Conservation (phyloP, 2,329 filamentous ascomycete genomes). For the Sarocladium strictum region DNA sequence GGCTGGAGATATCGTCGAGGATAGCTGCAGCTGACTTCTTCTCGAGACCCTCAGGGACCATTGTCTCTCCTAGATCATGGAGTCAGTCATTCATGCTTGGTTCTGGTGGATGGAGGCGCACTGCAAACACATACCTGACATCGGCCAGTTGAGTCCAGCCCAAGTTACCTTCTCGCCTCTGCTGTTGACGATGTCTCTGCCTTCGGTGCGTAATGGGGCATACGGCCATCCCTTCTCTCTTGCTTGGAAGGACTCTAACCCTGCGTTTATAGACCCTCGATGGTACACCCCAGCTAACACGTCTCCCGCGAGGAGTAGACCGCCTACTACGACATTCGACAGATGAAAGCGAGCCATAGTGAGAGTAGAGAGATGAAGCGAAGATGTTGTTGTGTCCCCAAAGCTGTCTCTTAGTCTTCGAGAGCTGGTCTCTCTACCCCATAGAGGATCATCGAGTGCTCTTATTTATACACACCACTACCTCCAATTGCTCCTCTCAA, state of each 20-base stretch:
- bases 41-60: constrained; percentile 51
- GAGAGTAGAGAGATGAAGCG: background rate
- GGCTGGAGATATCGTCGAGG: constrained; percentile 38
- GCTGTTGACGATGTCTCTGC: constrained; percentile 30
- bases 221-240: constrained; percentile 21
- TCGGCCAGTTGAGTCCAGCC: constrained; percentile 20
- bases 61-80: constrained; percentile 36
- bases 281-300: background rate
- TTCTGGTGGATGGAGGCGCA: background rate
- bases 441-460: too few relatives aligned
- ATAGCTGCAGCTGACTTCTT: constrained; percentile 44
- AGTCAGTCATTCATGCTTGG: background rate
- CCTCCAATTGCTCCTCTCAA: background rate
- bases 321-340: background rate
- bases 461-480: background rate
- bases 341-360: background rate
- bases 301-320: background rate
- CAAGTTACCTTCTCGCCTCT: constrained; percentile 29
- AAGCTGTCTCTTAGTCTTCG: too few relatives aligned
- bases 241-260: constrained; percentile 1
- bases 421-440: too few relatives aligned
- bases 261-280: constrained; percentile 1
- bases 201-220: constrained; percentile 30
- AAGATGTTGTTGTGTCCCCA: too few relatives aligned
- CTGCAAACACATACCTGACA: constrained; percentile 14